Conservation (phyloP, 305 asterid genomes). For the Fraxinus ornus region DNA sequence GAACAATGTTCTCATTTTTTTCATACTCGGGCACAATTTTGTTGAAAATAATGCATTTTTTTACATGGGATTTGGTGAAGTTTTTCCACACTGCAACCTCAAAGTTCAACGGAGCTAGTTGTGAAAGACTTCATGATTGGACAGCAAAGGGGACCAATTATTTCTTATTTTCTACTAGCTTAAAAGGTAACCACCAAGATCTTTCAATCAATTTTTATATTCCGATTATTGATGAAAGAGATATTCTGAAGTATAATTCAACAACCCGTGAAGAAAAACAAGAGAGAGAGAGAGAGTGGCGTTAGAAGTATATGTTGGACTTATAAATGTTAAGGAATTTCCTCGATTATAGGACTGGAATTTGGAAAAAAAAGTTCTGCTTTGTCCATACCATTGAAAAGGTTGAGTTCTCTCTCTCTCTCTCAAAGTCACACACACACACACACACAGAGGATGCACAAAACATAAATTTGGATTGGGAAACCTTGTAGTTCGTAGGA, state of each 20-base stretch:
- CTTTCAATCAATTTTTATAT: constrained; percentile 7
- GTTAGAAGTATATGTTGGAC: constrained; percentile 18
- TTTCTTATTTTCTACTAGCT: constrained; percentile 29
- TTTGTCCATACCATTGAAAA: constrained; percentile 25
- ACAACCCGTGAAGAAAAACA: constrained; percentile 26
- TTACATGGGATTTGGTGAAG: not conserved
- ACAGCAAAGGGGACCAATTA: constrained; percentile 12
- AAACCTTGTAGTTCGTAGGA: not conserved
- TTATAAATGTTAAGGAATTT: constrained; percentile 30
- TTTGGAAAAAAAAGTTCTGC: constrained; percentile 8
- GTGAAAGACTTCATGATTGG: constrained; percentile 22
- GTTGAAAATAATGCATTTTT: not conserved
- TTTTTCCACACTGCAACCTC: constrained; percentile 25
- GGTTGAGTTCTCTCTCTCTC: not conserved
- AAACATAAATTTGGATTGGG: not conserved
- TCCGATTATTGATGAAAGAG: constrained; percentile 29
- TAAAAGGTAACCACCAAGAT: constrained; percentile 20
- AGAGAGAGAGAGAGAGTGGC: not conserved
- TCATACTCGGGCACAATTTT: not conserved
- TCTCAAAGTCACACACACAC: not conserved
- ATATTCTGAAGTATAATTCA: constrained; percentile 35
- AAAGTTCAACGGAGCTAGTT: constrained; percentile 38
- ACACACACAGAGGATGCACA: not conserved
- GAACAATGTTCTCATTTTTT: not conserved
- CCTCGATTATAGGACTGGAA: constrained; percentile 24